phyloP scores from a whole-genome alignment of 176 grass and related monocot genomes.

The Oryza glaberrima region DNA sequence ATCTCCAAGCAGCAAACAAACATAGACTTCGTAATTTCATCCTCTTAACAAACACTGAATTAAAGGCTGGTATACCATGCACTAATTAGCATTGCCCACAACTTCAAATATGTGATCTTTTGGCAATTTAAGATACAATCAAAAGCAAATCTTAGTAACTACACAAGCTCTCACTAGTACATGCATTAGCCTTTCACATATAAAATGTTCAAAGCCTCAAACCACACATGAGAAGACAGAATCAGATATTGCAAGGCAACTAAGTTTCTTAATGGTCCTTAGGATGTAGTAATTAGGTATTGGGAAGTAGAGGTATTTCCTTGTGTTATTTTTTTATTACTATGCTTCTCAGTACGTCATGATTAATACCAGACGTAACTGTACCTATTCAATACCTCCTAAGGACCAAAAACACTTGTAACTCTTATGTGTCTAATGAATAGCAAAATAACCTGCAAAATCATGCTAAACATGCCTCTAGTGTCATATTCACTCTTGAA shows the following conservation, averaged over 20 bases:
- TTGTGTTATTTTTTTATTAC: not conserved
- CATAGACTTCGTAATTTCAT: not conserved
- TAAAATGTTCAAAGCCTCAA: not conserved
- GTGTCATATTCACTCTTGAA: not conserved
- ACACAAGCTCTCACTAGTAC: not conserved
- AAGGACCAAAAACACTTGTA: not conserved
- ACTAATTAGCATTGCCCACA: not conserved
- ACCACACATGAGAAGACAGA: slow-evolving; percentile 20
- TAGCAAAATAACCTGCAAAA: not conserved
- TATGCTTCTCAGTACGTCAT: not conserved
- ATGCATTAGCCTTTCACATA: slow-evolving; percentile 12
- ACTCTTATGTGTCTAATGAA: not conserved
- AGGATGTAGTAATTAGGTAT: not conserved
- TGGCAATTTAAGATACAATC: not conserved
- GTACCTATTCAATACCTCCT: not conserved
- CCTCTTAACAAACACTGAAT: slow-evolving; percentile 20
- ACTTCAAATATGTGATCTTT: slow-evolving; percentile 12
- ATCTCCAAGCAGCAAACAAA: not conserved
- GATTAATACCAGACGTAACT: not conserved
- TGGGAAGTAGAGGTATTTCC: not conserved
- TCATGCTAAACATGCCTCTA: slow-evolving; percentile 12
- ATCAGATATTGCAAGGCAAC: slow-evolving; percentile 18
- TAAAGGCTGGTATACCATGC: not conserved
- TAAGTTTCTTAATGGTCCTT: not conserved
- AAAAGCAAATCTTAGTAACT: slow-evolving; percentile 9